Evolutionary conservation across 192 early-diverging fungal species (phyloP), one percentile per base, ranked within the genome.

Genomic region (Globomyces pollinis-pini): DNA sequence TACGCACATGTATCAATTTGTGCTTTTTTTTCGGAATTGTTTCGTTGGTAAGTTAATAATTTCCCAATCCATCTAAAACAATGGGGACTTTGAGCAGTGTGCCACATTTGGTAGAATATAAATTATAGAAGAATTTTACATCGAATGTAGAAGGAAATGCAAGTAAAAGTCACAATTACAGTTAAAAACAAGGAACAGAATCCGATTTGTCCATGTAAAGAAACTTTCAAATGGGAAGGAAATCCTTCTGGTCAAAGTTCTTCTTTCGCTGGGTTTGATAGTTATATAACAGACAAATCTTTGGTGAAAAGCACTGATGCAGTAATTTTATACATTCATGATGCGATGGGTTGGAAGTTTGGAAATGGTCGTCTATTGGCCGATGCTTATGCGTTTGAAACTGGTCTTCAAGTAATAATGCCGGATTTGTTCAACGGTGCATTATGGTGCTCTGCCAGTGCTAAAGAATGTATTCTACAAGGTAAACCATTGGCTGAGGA

Each of bases 321-420:
- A 26, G 44, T 24, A 20, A 47, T 47, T n/a, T 26, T 47, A 24
- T 47, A 47, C 23, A 47, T 47, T 13, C 44, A 47, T 47, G 44
- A 47, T 47, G 28, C 28, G 2, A 26, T 47, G 21, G 44, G 44
- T 13, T 47, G 8, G 5, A 20, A 47, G 28, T 20, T 24, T 3
- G 28, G 28, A n/a, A 47, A 47, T 13, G 44, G 23, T 47, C 44
- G 23, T 3, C 28, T 47, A 26, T n/a, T 47, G n/a, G 21, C 23
- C 28, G 44, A 47, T 13, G 28, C 23, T 26, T 26, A 26, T 20
- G 44, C 44, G 8, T 26, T 20, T 26, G 23, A 47, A 47, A 3
- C 44, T 47, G 44, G 44, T 47, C 21, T 47, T 13, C 44, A 20
- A 9, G 44, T 47, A 9, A 26, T 26, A 5, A 47, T 47, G 44